Evolutionary conservation across 371 early-diverging fungal species (phyloP).

Genomic region (Syncephalastrum monosporum): DNA sequence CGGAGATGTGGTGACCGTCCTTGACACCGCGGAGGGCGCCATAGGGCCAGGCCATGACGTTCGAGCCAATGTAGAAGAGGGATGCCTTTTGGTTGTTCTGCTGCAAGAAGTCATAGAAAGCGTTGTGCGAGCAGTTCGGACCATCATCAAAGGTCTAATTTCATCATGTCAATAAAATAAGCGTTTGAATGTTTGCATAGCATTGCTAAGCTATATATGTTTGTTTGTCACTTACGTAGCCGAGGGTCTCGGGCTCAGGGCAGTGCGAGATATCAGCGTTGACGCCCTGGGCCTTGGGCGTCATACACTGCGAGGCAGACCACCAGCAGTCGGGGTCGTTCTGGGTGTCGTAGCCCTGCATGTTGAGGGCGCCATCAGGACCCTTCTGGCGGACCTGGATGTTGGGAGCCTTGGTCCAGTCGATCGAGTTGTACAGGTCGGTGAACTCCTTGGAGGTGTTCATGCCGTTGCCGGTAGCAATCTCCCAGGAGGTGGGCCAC

Average conservation of each 20-base stretch:
- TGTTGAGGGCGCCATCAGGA: conserved; percentile 21
- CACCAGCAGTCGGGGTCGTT: conserved; percentile 52
- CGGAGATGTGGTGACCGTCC: conserved; percentile 53
- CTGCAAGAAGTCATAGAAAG: conserved; percentile 45
- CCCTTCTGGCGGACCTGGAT: conserved; percentile 20
- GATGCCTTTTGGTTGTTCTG: conserved; percentile 38
- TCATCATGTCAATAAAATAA: background rate
- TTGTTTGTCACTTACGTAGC: conserved; percentile 19
- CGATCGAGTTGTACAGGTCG: conserved; percentile 29
- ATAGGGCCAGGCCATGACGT: conserved; percentile 47
- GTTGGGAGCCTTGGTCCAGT: conserved; percentile 47
- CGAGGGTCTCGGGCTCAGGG: conserved; percentile 46
- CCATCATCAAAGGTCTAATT: conserved; percentile 46
- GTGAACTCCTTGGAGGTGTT: conserved; percentile 30
- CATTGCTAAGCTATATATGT: background rate
- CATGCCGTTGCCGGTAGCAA: conserved; percentile 32
- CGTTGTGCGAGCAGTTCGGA: conserved; percentile 54
- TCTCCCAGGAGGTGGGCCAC: conserved; percentile 31
- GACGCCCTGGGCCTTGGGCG: conserved; percentile 34
- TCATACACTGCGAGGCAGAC: conserved; percentile 36
- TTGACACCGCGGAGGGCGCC: conserved; percentile 51
- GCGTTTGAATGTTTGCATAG: background rate
- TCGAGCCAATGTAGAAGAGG: conserved; percentile 51
- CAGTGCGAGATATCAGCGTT: conserved; percentile 39
- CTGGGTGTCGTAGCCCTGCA: conserved; percentile 21